Evolutionary conservation across 768 basidiomycete genomes (phyloP), one percentile per base, ranked within the genome.

Genomic region (Pleurotus platypus): DNA sequence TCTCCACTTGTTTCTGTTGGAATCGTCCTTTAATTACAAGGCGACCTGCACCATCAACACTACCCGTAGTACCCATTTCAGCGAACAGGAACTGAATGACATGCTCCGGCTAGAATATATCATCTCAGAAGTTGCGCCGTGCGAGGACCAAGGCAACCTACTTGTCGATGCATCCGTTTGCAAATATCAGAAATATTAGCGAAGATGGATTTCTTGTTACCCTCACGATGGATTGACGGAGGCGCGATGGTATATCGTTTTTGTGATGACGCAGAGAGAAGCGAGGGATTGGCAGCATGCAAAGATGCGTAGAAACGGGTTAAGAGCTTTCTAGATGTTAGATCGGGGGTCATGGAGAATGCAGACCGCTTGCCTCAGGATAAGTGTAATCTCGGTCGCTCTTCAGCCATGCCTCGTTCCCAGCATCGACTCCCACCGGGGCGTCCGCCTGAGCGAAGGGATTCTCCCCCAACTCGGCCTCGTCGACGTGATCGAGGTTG

Each of bases 191-290:
- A 86, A 57, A 99, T 82, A 72, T 99, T 99, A 63, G 94, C 91
- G 63, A 99, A 99, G 62, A 98, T 90, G 45, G 93, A 87, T 75
- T 94, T 95, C 75, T 98, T 98, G 77, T 94, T 95, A 61, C 90
- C 97, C 81, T 99, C 97, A 66, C 92, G 83, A 69, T 90, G 86
- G 50, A 98, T 87, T 60, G 91, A 90, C 13, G 97, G 97, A 12
- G 97, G 97, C 1, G 93, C 93, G 63, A 99, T 96, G 16, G 94
- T 98, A 78, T 98, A 97, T 20, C 94, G 89, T 78, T 94, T 98
- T 70, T 89, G 90, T 39, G 87, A 78, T 8, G 92, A 89, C 49
- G 83, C 84, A 48, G 78, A 85, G 63, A 89, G 89, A 53, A 93
- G 86, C 55, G 94, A 83, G 13, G 97, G 97, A 70, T 99, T 98